Evolutionary conservation across 495 filamentous ascomycete genomes (phyloP), one percentile per base, ranked within the genome.

Genomic region (Aspergillus funiculosus): DNA sequence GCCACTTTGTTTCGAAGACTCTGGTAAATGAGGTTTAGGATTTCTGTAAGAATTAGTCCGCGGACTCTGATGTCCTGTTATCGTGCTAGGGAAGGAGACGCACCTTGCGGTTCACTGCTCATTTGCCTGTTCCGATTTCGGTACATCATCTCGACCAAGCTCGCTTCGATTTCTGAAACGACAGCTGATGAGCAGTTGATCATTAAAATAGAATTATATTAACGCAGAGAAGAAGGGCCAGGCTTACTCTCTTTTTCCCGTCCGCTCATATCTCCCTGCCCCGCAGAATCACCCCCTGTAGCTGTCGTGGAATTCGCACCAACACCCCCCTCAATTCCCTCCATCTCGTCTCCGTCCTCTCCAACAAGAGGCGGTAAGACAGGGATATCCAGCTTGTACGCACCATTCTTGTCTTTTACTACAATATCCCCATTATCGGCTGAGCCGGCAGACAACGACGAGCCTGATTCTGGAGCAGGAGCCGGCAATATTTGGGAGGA

Each of bases 381-480:
- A 2, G 84, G 85, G 42, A 86, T 78, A 39, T 79, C 80, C n/a
- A 90, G 58, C 52, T 84, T 79, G 50, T 85, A 83, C 39, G 79
- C 76, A 30, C 89, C 89, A 59, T 85, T 81, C 59, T 81, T 71
- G 60, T 92, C 81, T 51, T 82, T 74, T 10, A 86, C 78, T 6
- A 91, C 80, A 25, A 94, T 89, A 26, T 89, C 87, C 27, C 72
- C 72, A 3, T 74, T 72, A 22, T 79, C 75, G 51, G 69, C 39
- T 55, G 70, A 14, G 14, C 62, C 61, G 6, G 58, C 42, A 26
- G 60, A 58, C 20, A 68, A 56, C 14, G 62, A 47, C 19, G 63
- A 63, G 3, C 59, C 59, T 3, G 62, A 56, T 7, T 70, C 66
- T 3, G 67, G 68, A 4, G 67, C 59, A 18, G 68, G 64, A 10